phyloP scores from a whole-genome alignment of 768 basidiomycete genomes.

The Auricularia heimuer region DNA sequence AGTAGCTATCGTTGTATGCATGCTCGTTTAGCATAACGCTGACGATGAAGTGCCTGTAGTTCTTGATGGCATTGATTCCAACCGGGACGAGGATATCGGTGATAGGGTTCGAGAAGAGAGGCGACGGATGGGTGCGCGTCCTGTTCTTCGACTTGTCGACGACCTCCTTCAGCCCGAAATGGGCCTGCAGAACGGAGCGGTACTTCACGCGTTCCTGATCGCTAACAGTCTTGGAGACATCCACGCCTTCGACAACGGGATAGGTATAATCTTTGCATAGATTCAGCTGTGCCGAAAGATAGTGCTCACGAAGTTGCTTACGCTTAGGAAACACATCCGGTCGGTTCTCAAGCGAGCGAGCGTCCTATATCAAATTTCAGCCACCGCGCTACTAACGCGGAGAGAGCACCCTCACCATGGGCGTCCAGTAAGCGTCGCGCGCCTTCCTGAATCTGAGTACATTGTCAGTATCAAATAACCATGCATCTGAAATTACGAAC shows the following conservation, averaged over 20 bases:
- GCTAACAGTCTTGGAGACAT: slow-evolving; percentile 16
- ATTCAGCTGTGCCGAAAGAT: not conserved
- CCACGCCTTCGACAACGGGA: slow-evolving; percentile 15
- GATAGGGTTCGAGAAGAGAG: not conserved
- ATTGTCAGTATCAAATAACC: not conserved
- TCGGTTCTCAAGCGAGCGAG: not conserved
- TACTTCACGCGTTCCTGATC: slow-evolving; percentile 13
- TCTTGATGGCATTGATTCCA: slow-evolving; percentile 11
- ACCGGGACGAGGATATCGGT: slow-evolving; percentile 8
- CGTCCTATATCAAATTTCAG: not conserved
- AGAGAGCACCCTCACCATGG: too few relatives aligned
- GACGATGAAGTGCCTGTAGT: slow-evolving; percentile 20
- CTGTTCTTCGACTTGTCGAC: not conserved
- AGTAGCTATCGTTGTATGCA: slow-evolving; percentile 17
- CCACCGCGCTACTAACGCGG: too few relatives aligned
- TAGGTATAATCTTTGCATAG: slow-evolving; percentile 19
- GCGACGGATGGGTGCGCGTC: not conserved
- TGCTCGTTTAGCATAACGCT: slow-evolving; percentile 18
- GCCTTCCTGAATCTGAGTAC: not conserved
- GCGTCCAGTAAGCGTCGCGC: not conserved
- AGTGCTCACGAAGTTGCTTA: not conserved
- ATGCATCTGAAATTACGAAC: not conserved
- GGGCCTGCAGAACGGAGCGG: slow-evolving; percentile 16
- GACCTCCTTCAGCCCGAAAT: slow-evolving; percentile 11
- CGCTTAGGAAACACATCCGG: not conserved